phyloP scores from a whole-genome alignment of 1,284 basidiomycete genomes.

The Papiliotrema terrestris region DNA sequence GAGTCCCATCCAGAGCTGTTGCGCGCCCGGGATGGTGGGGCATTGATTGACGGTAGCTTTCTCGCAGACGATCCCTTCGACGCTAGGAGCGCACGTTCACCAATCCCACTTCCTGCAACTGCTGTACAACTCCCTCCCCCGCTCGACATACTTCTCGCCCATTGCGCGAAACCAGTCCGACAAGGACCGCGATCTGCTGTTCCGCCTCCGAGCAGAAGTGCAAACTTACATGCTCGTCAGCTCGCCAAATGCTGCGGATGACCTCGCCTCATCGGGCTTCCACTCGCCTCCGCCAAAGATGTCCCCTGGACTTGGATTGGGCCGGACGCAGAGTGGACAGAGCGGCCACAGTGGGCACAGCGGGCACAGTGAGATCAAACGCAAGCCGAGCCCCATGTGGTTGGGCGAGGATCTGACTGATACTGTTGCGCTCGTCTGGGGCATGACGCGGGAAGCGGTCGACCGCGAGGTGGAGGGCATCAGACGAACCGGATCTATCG shows the following conservation, averaged over 20 bases:
- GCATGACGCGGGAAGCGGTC: conserved; percentile 23
- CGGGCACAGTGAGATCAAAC: conserved; percentile 9
- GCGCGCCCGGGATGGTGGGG: not conserved
- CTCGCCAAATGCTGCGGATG: conserved; percentile 11
- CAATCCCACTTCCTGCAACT: conserved; percentile 42
- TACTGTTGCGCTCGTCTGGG: conserved; percentile 39
- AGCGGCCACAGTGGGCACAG: not conserved
- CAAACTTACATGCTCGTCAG: conserved; percentile 30
- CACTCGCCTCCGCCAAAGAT: conserved; percentile 1
- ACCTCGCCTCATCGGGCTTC: conserved; percentile 11
- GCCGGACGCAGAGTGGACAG: not conserved
- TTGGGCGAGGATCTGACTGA: conserved; percentile 26
- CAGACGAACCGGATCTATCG: conserved; percentile 24
- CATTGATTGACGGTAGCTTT: conserved; percentile 3
- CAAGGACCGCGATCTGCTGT: conserved; percentile 43
- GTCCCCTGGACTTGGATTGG: conserved; percentile 1
- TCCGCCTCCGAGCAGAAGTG: conserved; percentile 44
- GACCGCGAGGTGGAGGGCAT: conserved; percentile 35
- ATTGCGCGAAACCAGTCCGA: conserved; percentile 32
- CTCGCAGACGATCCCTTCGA: conserved; percentile 24
- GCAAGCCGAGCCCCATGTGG: conserved; percentile 33
- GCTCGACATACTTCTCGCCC: conserved; percentile 34
- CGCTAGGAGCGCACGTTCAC: conserved; percentile 17
- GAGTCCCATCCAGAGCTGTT: conserved; percentile 5
- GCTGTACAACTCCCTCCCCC: conserved; percentile 36